Percentiles rank a stretch among this genome's conserved stretches.
Evolutionary conservation across 495 filamentous ascomycete species (phyloP).

Genomic region (Melanomma pulvis-pyrius): DNA sequence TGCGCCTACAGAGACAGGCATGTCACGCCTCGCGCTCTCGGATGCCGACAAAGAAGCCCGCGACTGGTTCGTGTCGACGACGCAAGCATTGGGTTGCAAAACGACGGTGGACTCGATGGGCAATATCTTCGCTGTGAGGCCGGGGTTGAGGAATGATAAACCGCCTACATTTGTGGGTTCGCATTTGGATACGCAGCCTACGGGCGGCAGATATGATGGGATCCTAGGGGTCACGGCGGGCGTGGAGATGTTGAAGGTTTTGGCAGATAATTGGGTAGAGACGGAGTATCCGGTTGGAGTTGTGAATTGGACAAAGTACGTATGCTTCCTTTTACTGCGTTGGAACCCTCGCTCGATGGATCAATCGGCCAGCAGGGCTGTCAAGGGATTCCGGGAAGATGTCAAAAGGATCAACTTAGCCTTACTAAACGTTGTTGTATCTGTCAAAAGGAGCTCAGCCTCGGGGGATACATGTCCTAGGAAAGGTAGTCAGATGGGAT

Average conservation of each 20-base stretch:
- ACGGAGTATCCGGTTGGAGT: slow-evolving; percentile 73
- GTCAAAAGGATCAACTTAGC: not conserved
- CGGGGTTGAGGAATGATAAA: slow-evolving; percentile 57
- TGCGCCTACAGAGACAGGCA: slow-evolving; percentile 61
- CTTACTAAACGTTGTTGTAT: not conserved
- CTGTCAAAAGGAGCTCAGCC: not conserved
- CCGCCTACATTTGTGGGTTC: slow-evolving; percentile 71
- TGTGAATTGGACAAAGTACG: slow-evolving; percentile 78
- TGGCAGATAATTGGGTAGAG: slow-evolving; percentile 69
- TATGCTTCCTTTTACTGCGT: slow-evolving; percentile 3
- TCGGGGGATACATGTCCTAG: not conserved
- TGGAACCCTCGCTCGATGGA: too few relatives aligned
- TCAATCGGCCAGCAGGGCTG: too few relatives aligned
- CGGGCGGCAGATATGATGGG: slow-evolving; percentile 75
- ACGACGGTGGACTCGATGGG: slow-evolving; percentile 65
- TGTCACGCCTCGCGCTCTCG: slow-evolving; percentile 68
- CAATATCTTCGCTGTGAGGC: slow-evolving; percentile 75
- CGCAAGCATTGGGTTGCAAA: slow-evolving; percentile 63
- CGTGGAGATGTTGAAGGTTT: slow-evolving; percentile 68
- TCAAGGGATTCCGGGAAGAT: too few relatives aligned
- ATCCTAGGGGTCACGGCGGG: slow-evolving; percentile 74
- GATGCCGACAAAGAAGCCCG: slow-evolving; percentile 71
- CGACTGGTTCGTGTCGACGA: slow-evolving; percentile 75
- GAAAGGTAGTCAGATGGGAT: not conserved
- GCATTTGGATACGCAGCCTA: slow-evolving; percentile 79